Base-by-base conservation (phyloP, 2,329 filamentous ascomycete genomes). In the Magnaporthiopsis poae region DNA sequence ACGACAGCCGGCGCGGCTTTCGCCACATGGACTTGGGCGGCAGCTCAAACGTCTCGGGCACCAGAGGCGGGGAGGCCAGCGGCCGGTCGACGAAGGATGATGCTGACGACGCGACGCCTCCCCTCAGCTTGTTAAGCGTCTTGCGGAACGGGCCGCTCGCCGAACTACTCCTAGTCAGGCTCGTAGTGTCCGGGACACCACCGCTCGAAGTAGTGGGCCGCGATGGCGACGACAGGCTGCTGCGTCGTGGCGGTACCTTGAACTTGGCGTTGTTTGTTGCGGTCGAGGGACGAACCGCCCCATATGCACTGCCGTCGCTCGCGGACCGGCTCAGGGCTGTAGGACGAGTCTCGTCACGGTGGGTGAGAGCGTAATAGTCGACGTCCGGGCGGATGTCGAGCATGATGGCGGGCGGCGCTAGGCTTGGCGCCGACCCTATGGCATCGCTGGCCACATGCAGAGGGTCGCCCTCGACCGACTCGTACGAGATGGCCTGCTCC, bases 321-420 rank as follows among this genome's bases (percentile, higher is more conserved):
- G 9, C n/a, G 46, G 46, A 56, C 7, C 46, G 46, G 7, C 46
- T 21, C 18, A 56, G 21, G 46, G 5, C 7, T n/a, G 21, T 7
- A 56, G 46, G 46, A 59, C 3, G 61, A 60, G 68, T 62, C 56
- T 66, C 65, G 68, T 71, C 68, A 63, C 75, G 74, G 67, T 80
- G 79, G 0, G 77, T 76, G 9, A 81, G 73, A 0, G 80, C 80
- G 66, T 82, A 79, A 68, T 86, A 85, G 69, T 86, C 83, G 61
- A 86, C 80, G 63, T 87, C 84, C 0, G 84, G 83, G 67, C 81
- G 81, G 67, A 85, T 82, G 67, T 83, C 82, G 13, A 70, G 36
- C 63, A 25, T 66, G 7, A 56, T n/a, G 11, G 60, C 36, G 21
- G 31, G 64, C 21, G 63, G 63, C n/a, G 35, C 35, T 18, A 27